A percentile compares a stretch with the other conserved stretches of the same genome.
Evolutionary conservation across 768 basidiomycete species (phyloP).

Genomic region (Auriscalpium microsporum): DNA sequence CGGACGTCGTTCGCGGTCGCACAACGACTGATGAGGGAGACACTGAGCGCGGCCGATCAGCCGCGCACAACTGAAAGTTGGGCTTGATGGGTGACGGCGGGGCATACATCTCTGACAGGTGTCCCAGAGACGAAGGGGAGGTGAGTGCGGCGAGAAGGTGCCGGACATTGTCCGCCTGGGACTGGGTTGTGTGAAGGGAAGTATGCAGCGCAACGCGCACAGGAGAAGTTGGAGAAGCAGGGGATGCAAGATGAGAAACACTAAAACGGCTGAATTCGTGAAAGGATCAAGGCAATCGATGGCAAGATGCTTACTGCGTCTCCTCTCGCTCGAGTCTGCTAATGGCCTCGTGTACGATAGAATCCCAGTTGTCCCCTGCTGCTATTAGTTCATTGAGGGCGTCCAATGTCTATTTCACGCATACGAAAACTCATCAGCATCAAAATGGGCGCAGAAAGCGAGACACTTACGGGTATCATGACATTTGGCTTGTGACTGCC

Average conservation of each 20-base stretch:
- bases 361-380: conserved; percentile 67
- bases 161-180: conserved; percentile 76
- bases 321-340: conserved; percentile 62
- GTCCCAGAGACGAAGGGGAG: conserved; percentile 59
- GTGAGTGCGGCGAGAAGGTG: conserved; percentile 72
- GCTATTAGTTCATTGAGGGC: conserved; percentile 58
- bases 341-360: conserved; percentile 62
- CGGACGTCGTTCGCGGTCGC: conserved; percentile 22
- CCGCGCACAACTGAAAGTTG: conserved; percentile 22
- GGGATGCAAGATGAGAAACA: conserved; percentile 32
- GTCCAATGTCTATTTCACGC: conserved; percentile 46
- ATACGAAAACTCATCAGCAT: background rate
- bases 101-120: conserved; percentile 83
- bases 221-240: conserved; percentile 41
- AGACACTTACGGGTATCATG: conserved; percentile 4
- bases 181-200: conserved; percentile 66
- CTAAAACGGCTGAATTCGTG: conserved; percentile 5
- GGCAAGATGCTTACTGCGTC: conserved; percentile 37
- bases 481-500: background rate
- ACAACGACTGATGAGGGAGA: conserved; percentile 26
- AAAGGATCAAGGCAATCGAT: too few relatives aligned
- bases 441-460: background rate
- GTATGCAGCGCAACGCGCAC: conserved; percentile 67
- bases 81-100: conserved; percentile 52
- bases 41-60: conserved; percentile 32